These are phyloP conservation scores for Cairneyella variabilis DNA, from an alignment of 495 filamentous ascomycete genomes.

Conservation along the genomic window DNA sequence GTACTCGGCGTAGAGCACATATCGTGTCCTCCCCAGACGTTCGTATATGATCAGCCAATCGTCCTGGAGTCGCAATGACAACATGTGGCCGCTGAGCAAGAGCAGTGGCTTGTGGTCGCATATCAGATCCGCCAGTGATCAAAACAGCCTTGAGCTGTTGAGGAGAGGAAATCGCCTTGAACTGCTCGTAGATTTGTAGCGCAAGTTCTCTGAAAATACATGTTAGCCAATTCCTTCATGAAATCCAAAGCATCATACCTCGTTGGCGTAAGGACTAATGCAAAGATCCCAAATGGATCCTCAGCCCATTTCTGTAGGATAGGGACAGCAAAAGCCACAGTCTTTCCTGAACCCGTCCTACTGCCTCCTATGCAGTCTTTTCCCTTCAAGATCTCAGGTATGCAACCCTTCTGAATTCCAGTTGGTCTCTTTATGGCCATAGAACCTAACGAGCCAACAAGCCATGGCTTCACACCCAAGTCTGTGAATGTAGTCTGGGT, in stretches of 20 bases:
- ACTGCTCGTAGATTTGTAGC: slow-evolving; percentile 92
- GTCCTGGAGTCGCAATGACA: slow-evolving; percentile 90
- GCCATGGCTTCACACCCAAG: slow-evolving; percentile 79
- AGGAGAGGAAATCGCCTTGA: slow-evolving; percentile 83
- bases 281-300: slow-evolving; percentile 90
- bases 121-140: slow-evolving; percentile 87
- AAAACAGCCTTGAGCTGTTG: slow-evolving; percentile 81
- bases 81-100: slow-evolving; percentile 81
- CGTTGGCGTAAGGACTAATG: slow-evolving; percentile 87
- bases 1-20: slow-evolving; percentile 67
- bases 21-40: slow-evolving; percentile 89
- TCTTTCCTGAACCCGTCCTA: slow-evolving; percentile 96
- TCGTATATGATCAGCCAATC: slow-evolving; percentile 89
- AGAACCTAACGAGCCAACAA: slow-evolving; percentile 74
- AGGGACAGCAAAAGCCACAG: slow-evolving; percentile 91
- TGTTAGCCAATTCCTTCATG: background rate
- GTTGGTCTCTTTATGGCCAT: slow-evolving; percentile 91
- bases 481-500: slow-evolving; percentile 65
- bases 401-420: slow-evolving; percentile 86
- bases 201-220: slow-evolving; percentile 65
- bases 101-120: slow-evolving; percentile 82
- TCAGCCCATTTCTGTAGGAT: slow-evolving; percentile 90
- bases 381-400: slow-evolving; percentile 85
- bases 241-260: slow-evolving; percentile 34
- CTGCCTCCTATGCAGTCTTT: slow-evolving; percentile 93